Evolutionary conservation across 768 basidiomycete species (phyloP).

Genomic region (Kwoniella sp.): DNA sequence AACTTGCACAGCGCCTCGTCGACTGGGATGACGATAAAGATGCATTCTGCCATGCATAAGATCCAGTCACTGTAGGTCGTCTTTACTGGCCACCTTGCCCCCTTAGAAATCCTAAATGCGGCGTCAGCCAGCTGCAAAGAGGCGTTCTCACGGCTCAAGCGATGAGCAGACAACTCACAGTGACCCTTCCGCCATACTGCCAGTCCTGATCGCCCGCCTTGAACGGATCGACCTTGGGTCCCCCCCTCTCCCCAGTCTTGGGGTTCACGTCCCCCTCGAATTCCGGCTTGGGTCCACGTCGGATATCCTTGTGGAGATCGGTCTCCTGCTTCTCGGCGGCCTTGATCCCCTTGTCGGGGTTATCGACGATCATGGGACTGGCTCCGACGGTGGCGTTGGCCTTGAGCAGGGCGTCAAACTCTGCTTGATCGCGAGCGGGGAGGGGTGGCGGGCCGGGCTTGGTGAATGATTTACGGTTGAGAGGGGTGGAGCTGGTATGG

Average conservation of each 20-base stretch:
- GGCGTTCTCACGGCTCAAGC: too few species aligned
- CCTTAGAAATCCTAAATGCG: constrained; percentile 3
- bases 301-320: constrained; percentile 42
- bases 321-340: not conserved
- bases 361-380: constrained; percentile 21
- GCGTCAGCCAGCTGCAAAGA: too few species aligned
- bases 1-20: too few species aligned
- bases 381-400: constrained; percentile 29
- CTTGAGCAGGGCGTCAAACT: constrained; percentile 44
- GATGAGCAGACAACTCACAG: constrained; percentile 30
- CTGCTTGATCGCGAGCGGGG: constrained; percentile 42
- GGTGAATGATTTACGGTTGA: constrained; percentile 17
- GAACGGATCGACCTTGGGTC: constrained; percentile 49
- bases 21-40: too few species aligned
- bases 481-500: not conserved
- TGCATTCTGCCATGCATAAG: too few species aligned
- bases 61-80: too few species aligned
- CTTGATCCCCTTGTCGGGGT: constrained; percentile 16
- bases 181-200: constrained; percentile 48
- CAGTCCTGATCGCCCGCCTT: constrained; percentile 43
- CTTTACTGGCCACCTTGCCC: too few species aligned
- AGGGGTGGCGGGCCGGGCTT: constrained; percentile 43
- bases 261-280: constrained; percentile 49
- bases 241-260: constrained; percentile 45
- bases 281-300: constrained; percentile 37